Evolutionary conservation across 2,329 filamentous ascomycete genomes (phyloP).

Genomic region (Ceratocystis destructans): DNA sequence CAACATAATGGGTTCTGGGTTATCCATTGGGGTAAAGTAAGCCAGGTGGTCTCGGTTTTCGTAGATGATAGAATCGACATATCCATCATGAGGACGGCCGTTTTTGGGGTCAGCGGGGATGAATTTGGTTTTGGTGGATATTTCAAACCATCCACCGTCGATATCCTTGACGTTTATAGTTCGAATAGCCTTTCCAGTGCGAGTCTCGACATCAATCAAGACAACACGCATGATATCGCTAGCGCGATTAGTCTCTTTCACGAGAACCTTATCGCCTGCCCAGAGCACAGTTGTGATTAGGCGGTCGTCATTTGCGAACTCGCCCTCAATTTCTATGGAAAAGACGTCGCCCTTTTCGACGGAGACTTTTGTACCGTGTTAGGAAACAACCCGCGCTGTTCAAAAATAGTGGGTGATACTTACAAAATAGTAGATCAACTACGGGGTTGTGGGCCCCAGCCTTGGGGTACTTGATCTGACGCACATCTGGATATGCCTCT

Average conservation of each 20-base stretch:
- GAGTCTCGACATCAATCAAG: slow-evolving; percentile 61
- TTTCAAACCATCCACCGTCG: slow-evolving; percentile 97
- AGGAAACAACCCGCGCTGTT: not conserved
- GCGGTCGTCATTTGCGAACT: slow-evolving; percentile 67
- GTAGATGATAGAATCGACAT: slow-evolving; percentile 80
- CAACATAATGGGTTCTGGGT: slow-evolving; percentile 65
- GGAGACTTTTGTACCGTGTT: slow-evolving; percentile 38
- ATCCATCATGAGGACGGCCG: slow-evolving; percentile 69
- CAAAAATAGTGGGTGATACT: not conserved
- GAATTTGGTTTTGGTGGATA: slow-evolving; percentile 71
- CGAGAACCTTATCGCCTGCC: slow-evolving; percentile 70
- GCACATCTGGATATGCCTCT: slow-evolving; percentile 80
- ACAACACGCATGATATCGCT: slow-evolving; percentile 83
- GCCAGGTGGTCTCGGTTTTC: slow-evolving; percentile 81
- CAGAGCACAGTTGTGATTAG: slow-evolving; percentile 90
- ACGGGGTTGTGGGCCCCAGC: slow-evolving; percentile 85
- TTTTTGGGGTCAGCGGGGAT: slow-evolving; percentile 70
- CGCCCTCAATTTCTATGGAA: slow-evolving; percentile 59
- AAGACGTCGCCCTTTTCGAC: slow-evolving; percentile 65
- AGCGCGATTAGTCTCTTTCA: slow-evolving; percentile 88
- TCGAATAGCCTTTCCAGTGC: slow-evolving; percentile 65
- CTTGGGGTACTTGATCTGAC: slow-evolving; percentile 94
- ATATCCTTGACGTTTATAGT: slow-evolving; percentile 65
- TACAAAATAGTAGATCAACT: slow-evolving; percentile 68
- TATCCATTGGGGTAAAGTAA: slow-evolving; percentile 84